Base-by-base conservation (phyloP, 176 grass and related monocot genomes). In the Paspalum notatum region DNA sequence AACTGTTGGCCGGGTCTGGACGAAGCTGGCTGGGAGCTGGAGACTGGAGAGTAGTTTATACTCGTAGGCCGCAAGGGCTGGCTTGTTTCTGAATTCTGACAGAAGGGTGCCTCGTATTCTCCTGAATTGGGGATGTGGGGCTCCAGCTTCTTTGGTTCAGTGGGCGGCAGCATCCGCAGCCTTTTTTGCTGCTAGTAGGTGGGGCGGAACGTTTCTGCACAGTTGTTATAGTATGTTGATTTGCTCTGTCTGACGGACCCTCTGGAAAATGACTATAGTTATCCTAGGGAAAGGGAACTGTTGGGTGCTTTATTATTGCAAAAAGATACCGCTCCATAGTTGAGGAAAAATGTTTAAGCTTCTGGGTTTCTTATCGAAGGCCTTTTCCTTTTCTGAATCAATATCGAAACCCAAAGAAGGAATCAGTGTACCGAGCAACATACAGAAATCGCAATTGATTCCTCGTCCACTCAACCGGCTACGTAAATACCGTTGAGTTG, bases 11-110 rank as follows among this genome's bases (percentile, higher is more conserved):
- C 21, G 50, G 42, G 78, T 22, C 64, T 66, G 77, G 62, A 60
- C 79, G 70, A 87, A 83, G 68, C 6, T 16, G 58, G 84, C 60
- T 14, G 2, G 68, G 68, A 59, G 68, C 2, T 59, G n/a, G 32
- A 32, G 32, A 32, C 32, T 32, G 69, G 72, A 26, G 66, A 24
- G 68, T 67, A 38, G 55, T 13, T 14, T 55, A 32, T 32, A 32
- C 32, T 32, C 32, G 32, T 32, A 40, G 53, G 69, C 18, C n/a
- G 49, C 40, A 49, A 32, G 24, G 46, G 37, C 12, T 62, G 75
- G 38, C 3, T 44, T 87, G 57, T 39, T 72, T 70, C 22, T 32
- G 68, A 71, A 71, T 71, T 85, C 72, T 81, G 48, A 85, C 71
- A 50, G 13, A 38, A 64, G 39, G n/a, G 38, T 26, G 57, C 57